Conservation (phyloP, 495 filamentous ascomycete species). For the Trichoderma parareesei region DNA sequence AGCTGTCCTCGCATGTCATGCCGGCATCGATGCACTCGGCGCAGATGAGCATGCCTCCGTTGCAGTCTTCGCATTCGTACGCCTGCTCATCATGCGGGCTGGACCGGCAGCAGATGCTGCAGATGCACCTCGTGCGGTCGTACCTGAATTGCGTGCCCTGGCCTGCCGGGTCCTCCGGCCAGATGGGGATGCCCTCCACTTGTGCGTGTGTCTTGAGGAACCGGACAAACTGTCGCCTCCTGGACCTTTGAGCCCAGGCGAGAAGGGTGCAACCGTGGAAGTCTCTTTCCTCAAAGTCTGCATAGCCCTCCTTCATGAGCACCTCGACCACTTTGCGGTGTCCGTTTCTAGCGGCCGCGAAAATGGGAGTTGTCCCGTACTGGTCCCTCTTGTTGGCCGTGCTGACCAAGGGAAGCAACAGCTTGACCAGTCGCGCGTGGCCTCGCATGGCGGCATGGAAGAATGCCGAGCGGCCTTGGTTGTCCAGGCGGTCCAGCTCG, state of each 20-base stretch:
- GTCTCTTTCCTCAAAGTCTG: not conserved
- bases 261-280: not conserved
- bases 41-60: not conserved
- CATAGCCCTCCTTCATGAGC: not conserved
- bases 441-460: slow-evolving; percentile 6
- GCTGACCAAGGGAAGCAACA: not conserved
- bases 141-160: not conserved
- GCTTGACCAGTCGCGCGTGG: not conserved
- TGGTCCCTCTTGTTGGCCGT: not conserved
- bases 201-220: not conserved
- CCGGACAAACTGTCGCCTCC: not conserved
- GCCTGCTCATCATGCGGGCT: not conserved
- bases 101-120: not conserved
- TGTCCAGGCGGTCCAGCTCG: not conserved
- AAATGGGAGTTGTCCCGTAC: not conserved
- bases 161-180: not conserved
- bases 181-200: not conserved
- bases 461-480: not conserved
- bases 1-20: not conserved
- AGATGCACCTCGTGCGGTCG: not conserved
- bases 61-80: not conserved
- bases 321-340: not conserved
- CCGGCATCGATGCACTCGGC: not conserved
- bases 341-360: not conserved
- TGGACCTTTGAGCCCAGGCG: not conserved